Evolutionary conservation across 2,329 filamentous ascomycete genomes (phyloP).

Genomic region (Cladosporium velox): DNA sequence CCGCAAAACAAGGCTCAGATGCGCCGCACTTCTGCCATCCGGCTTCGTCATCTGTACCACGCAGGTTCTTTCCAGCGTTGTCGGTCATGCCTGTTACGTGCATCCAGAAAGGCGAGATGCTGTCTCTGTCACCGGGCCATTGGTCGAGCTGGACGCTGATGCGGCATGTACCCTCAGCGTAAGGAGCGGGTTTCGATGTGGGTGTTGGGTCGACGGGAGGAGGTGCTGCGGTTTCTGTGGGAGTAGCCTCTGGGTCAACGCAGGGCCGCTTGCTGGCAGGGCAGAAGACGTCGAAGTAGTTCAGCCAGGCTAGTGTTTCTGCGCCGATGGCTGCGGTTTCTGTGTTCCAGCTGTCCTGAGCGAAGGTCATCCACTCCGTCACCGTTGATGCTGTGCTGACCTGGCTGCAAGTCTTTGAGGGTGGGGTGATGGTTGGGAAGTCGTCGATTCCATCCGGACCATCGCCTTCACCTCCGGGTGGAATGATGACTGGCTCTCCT

Average conservation of each 20-base stretch:
- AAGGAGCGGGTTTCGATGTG: too few species aligned
- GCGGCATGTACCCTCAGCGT: neutral
- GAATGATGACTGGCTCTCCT: neutral
- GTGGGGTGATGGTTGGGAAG: neutral
- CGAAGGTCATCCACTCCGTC: neutral
- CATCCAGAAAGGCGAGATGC: too few species aligned
- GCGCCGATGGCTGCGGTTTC: neutral
- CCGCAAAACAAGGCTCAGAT: too few species aligned
- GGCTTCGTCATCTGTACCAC: too few species aligned
- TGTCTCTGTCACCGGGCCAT: too few species aligned
- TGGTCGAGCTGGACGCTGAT: neutral
- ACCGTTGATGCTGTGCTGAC: neutral
- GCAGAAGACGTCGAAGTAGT: neutral
- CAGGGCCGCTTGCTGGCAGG: neutral
- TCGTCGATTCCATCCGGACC: neutral
- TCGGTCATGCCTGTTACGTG: too few species aligned
- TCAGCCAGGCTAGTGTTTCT: neutral
- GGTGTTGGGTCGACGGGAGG: too few species aligned
- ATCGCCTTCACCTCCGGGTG: neutral
- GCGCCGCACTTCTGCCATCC: too few species aligned
- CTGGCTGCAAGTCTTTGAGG: neutral
- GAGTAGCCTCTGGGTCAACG: neutral
- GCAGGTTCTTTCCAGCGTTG: too few species aligned
- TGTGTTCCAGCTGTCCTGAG: neutral
- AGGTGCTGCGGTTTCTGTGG: neutral